Evolutionary conservation across 257 asterid genomes (phyloP), one percentile per base, ranked within the genome.

Genomic region (Solanum arcanum): DNA sequence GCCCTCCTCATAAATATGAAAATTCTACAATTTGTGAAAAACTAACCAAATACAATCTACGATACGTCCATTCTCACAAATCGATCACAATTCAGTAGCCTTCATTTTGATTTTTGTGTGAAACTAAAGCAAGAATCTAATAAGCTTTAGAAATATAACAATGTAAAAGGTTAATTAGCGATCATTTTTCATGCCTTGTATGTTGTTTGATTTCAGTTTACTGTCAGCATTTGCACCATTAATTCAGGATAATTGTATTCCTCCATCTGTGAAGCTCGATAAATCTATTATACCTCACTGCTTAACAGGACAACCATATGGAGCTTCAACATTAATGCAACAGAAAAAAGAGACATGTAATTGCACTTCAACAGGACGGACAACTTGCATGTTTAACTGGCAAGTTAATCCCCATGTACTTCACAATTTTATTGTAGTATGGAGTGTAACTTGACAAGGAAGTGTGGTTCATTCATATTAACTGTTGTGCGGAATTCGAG

Each of bases 391-490:
- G 35, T 33, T 33, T 33, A 33, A 33, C 35, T 33, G 35, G 35
- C 35, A 33, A 33, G 35, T 33, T 33, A 33, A 33, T 33, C 35
- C 5, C 35, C 35, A 33, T 33, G 35, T 33, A 33, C 4, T 33
- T 33, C 35, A 33, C 35, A 33, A 1, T 33, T 33, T 33, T 33
- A 33, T 33, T 33, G 35, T 33, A 33, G 1, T 33, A 33, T 33
- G 35, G 35, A 33, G 46, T 3, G 13, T 31, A 5, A 25, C 27
- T 33, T 7, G 39, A 41, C 39, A 75, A 29, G 59, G 35, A 78
- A 52, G 78, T 72, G 12, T 42, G 64, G 23, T 80, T 95, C 94
- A 95, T 88, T 88, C 90, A 88, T 96, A 96, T 35, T 52, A 95
- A 73, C 84, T 89, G n/a, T n/a, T n/a, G n/a, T n/a, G n/a, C n/a